Percentiles rank a stretch among this genome's conserved stretches.
These are phyloP conservation scores for Xylaria arbuscula DNA, from an alignment of 2,329 filamentous ascomycete species.

Conservation along the genomic window DNA sequence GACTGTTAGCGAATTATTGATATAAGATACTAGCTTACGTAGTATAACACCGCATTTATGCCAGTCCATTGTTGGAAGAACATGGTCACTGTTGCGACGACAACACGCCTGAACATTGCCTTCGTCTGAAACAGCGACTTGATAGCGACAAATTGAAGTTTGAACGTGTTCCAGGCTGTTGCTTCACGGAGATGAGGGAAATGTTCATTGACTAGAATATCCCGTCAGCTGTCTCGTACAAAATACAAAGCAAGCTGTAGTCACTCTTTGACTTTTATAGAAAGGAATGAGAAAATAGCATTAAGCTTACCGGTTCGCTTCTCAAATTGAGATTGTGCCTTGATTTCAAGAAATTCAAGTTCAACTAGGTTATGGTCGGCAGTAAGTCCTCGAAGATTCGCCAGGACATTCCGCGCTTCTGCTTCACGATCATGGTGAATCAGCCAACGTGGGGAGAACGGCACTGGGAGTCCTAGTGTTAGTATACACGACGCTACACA, in stretches of 20 bases:
- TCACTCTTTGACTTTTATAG: neutral
- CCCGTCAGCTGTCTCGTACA: constrained; percentile 7
- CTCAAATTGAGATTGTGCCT: constrained; percentile 81
- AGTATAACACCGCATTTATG: constrained; percentile 68
- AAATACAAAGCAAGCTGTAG: neutral
- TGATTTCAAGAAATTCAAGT: constrained; percentile 85
- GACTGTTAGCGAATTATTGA: neutral
- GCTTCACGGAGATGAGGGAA: constrained; percentile 73
- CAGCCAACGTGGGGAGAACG: constrained; percentile 81
- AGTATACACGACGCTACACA: neutral
- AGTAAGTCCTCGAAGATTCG: constrained; percentile 70
- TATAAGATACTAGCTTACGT: constrained; percentile 19
- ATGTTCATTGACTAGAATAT: constrained; percentile 63
- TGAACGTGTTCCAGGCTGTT: constrained; percentile 72
- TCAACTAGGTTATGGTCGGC: constrained; percentile 74
- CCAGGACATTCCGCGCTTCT: constrained; percentile 72
- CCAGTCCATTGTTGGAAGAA: constrained; percentile 67
- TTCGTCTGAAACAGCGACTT: constrained; percentile 71
- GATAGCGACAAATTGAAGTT: constrained; percentile 76
- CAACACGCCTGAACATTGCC: constrained; percentile 74
- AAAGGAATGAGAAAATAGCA: neutral
- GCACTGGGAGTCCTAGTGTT: constrained; percentile 58
- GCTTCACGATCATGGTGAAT: constrained; percentile 71
- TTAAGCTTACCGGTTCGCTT: constrained; percentile 64
- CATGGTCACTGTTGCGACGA: constrained; percentile 72